Percentiles rank a stretch among this genome's conserved stretches.
These are phyloP conservation scores for Coemansia furcata DNA, from an alignment of 192 early-diverging fungal species.

Conservation along the genomic window DNA sequence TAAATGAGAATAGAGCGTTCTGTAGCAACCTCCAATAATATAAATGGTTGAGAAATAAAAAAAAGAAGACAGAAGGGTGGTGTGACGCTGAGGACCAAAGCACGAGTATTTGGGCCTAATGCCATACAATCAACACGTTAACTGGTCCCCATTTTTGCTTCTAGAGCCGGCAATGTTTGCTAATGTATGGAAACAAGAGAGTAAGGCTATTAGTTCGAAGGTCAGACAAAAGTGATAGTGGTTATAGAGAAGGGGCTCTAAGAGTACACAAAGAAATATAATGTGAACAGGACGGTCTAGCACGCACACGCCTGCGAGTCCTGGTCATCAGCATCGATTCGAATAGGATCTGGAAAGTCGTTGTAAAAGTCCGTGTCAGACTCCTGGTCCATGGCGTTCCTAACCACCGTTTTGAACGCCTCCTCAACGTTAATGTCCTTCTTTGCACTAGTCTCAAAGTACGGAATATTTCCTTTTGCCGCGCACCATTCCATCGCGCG, in stretches of 20 bases:
- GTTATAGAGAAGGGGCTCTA: neutral
- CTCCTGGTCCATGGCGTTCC: constrained; percentile 93
- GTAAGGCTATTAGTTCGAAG: neutral
- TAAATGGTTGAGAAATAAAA: neutral
- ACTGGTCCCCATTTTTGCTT: neutral
- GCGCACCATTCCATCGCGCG: constrained; percentile 95
- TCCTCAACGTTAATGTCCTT: constrained; percentile 97
- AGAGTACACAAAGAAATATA: neutral
- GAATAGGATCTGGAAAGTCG: constrained; percentile 89
- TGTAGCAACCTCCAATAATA: neutral
- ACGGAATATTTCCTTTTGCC: constrained; percentile 93
- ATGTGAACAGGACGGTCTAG: constrained; percentile 37
- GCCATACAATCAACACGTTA: neutral
- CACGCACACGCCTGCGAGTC: constrained; percentile 67
- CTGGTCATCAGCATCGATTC: constrained; percentile 75
- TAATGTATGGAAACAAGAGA: neutral
- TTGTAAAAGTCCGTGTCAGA: constrained; percentile 58
- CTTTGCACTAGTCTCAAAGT: constrained; percentile 99
- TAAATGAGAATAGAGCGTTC: neutral
- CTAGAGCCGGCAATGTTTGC: no score
- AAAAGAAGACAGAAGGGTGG: neutral
- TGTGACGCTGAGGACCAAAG: neutral
- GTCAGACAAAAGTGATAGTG: neutral
- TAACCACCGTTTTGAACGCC: constrained; percentile 95
- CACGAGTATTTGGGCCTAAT: neutral